A percentile compares a stretch with the other conserved stretches of the same genome.
Conservation (phyloP, 148 eudicot genomes). For the Rhododendron molle region DNA sequence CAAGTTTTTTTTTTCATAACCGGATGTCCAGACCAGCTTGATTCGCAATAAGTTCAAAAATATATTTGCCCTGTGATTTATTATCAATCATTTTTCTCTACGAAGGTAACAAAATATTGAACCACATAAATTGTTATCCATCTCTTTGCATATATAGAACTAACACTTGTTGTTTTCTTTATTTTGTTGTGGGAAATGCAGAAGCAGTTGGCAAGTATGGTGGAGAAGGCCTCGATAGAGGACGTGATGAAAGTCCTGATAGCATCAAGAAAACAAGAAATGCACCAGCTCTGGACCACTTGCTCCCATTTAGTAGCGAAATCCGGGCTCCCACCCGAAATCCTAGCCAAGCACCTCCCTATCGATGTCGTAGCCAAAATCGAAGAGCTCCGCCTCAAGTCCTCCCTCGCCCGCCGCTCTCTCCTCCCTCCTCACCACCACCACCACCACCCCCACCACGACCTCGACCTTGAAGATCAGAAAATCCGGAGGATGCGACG, state of each 20-base stretch:
- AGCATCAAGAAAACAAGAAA: slow-evolving; percentile 94
- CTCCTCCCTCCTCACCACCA: slow-evolving; percentile 46
- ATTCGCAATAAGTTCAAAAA: background rate
- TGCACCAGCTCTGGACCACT: slow-evolving; percentile 92
- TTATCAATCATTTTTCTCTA: background rate
- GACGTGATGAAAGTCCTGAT: slow-evolving; percentile 92
- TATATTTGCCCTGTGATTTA: background rate
- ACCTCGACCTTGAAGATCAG: slow-evolving; percentile 60
- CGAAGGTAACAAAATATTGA: background rate
- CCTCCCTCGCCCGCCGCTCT: slow-evolving; percentile 53
- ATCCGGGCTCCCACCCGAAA: slow-evolving; percentile 84
- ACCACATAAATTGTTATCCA: background rate
- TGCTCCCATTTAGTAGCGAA: slow-evolving; percentile 85
- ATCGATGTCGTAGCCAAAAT: slow-evolving; percentile 72
- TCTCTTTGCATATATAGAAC: background rate
- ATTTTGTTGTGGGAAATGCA: slow-evolving; percentile 23
- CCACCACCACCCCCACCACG: slow-evolving; percentile 45
- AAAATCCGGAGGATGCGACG: slow-evolving; percentile 86
- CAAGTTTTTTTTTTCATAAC: too few relatives aligned
- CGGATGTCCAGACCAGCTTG: too few relatives aligned
- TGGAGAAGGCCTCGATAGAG: slow-evolving; percentile 94
- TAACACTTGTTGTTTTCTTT: background rate
- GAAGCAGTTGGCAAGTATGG: slow-evolving; percentile 89
- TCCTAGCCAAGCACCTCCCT: slow-evolving; percentile 91
- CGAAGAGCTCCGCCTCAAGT: slow-evolving; percentile 79